A percentile compares a stretch with the other conserved stretches of the same genome.
Conservation (phyloP, 441 rosid genomes). For the Capsella rubella region DNA sequence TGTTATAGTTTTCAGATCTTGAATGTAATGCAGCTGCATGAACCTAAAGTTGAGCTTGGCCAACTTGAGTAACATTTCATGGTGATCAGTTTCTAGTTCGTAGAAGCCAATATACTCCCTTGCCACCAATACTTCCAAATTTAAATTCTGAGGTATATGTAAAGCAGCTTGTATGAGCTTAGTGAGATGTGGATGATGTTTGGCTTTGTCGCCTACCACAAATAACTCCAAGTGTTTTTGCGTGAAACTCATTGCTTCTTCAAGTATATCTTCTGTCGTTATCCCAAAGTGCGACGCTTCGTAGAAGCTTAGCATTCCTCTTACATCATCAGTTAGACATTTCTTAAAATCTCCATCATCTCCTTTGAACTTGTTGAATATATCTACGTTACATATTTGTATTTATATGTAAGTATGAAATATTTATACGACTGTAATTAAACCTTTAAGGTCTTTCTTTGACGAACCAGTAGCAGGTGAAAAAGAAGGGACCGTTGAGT, state of each 20-base stretch:
- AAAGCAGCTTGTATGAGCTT: background rate
- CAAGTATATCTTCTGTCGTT: background rate
- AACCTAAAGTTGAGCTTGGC: background rate
- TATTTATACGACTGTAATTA: too few species aligned
- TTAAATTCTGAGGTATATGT: background rate
- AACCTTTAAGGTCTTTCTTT: too few species aligned
- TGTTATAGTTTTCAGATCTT: background rate
- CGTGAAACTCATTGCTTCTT: background rate
- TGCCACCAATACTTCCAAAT: background rate
- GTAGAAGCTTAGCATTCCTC: background rate
- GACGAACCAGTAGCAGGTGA: too few species aligned
- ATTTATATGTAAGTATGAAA: too few species aligned
- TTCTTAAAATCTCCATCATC: background rate
- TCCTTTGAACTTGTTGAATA: background rate
- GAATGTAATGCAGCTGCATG: background rate
- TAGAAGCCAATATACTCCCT: background rate
- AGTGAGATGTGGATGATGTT: background rate
- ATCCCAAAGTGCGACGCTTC: background rate
- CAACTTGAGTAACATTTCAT: background rate
- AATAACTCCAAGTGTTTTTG: background rate
- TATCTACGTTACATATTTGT: background rate
- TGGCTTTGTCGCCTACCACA: background rate
- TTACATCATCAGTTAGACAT: background rate
- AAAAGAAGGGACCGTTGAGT: too few species aligned
- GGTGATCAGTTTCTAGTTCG: background rate